These are phyloP conservation scores for Filobasidium wieringae DNA, from an alignment of 768 basidiomycete species.

Conservation along the genomic window DNA sequence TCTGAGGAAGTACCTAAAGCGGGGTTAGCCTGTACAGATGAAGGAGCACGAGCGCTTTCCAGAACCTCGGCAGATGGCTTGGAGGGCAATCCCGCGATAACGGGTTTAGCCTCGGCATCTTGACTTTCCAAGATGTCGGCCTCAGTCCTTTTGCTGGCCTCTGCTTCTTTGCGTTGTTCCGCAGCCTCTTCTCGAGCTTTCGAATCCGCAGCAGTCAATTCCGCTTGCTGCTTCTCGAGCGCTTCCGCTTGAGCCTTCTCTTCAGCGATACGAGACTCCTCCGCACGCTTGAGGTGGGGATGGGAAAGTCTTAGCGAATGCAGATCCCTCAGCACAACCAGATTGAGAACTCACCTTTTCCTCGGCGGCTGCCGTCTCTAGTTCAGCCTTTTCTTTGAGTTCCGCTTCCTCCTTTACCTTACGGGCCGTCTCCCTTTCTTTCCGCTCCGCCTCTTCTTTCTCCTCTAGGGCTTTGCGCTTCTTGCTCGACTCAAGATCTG, in stretches of 20 bases:
- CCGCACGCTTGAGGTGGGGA: slow-evolving; percentile 32
- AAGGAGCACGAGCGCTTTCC: slow-evolving; percentile 2
- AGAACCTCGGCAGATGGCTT: slow-evolving; percentile 7
- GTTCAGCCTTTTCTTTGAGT: background rate
- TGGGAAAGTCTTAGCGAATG: background rate
- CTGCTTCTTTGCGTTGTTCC: slow-evolving; percentile 7
- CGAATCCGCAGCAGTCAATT: slow-evolving; percentile 19
- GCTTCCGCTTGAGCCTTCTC: slow-evolving; percentile 22
- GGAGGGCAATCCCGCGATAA: slow-evolving; percentile 6
- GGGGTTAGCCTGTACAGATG: background rate
- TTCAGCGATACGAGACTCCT: slow-evolving; percentile 46
- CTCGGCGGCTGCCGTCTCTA: slow-evolving; percentile 31
- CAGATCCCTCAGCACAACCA: slow-evolving; percentile 44
- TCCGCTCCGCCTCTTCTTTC: slow-evolving; percentile 26
- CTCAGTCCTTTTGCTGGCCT: slow-evolving; percentile 15
- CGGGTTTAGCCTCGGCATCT: slow-evolving; percentile 1
- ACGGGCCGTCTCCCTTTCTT: slow-evolving; percentile 27
- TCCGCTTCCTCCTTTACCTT: slow-evolving; percentile 42
- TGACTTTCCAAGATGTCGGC: too few species aligned
- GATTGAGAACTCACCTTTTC: slow-evolving; percentile 51
- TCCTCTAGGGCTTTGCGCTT: slow-evolving; percentile 39
- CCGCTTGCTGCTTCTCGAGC: slow-evolving; percentile 7
- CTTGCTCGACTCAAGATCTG: slow-evolving; percentile 24
- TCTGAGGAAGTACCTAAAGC: background rate
- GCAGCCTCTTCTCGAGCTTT: slow-evolving; percentile 21